Base-by-base conservation (phyloP, 2,329 filamentous ascomycete genomes). In the Epichloe typhina region DNA sequence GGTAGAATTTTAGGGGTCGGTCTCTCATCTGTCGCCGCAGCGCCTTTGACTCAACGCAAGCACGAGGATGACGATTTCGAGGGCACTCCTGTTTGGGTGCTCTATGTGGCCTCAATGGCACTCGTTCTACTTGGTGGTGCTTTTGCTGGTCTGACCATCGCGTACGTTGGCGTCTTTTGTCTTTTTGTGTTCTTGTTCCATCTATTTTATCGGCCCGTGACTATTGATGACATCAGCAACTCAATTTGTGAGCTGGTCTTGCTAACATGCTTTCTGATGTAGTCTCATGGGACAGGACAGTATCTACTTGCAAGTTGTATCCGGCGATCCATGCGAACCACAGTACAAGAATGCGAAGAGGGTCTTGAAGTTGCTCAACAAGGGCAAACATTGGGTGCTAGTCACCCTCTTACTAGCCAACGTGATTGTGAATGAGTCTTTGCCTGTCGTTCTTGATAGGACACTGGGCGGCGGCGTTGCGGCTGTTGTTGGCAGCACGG, bases 371-470 rank as follows among this genome's bases (percentile, higher is more conserved):
- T 73, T 98, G 31, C 71, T 98, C 51, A 82, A 88, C 56, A 85
- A 80, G 60, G 93, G 93, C 60, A 98, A 98, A 67, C 93, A 98
- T 68, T 98, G 93, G 93, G 91, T 98, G 19, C 74, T 98, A 52
- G 93, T 98, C 50, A 97, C 93, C 3, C 72, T 98, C 26, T 77
- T 98, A 7, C 74, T 98, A 51, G 89, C 89, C 66, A 98, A 98
- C 66, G 93, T 98, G 63, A 94, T 98, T 61, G 95, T 94, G 57
- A 97, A 98, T 67, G 93, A 97, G 70, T 94, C 91, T 2, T 74
- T 96, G 13, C 93, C 93, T 31, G 95, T 98, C 55, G 88, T 98
- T 11, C 78, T 98, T 48, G 93, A 98, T 68, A 78, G 93, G 51
- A 95, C 89, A 51, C 79, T 98, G 17, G 93, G 93, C 33, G 93